Percentiles rank a stretch among this genome's conserved stretches.
These are phyloP conservation scores for Penicillium mononematosum DNA, from an alignment of 495 filamentous ascomycete genomes.

Conservation along the genomic window DNA sequence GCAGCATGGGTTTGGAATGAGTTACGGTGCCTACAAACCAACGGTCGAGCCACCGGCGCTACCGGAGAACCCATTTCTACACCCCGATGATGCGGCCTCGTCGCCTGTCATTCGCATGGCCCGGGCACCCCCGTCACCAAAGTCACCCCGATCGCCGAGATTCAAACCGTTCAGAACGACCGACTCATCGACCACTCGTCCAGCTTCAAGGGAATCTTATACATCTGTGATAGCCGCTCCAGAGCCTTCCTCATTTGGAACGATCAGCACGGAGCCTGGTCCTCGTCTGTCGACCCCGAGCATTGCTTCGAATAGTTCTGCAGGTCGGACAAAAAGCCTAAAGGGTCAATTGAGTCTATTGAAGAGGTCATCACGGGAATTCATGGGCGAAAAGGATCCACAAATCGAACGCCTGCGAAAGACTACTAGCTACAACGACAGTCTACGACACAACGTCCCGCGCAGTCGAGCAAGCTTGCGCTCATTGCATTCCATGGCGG, in stretches of 20 bases:
- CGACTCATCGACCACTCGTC: conserved; percentile 29
- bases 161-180: conserved; percentile 43
- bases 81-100: conserved; percentile 72
- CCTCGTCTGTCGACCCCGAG: conserved; percentile 41
- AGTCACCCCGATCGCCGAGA: conserved; percentile 39
- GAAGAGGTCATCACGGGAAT: conserved; percentile 41
- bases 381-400: conserved; percentile 35
- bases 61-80: conserved; percentile 47
- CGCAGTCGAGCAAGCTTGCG: conserved; percentile 44
- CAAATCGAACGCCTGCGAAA: conserved; percentile 36
- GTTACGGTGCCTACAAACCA: conserved; percentile 58
- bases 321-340: conserved; percentile 37
- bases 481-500: conserved; percentile 47
- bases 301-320: conserved; percentile 43
- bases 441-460: conserved; percentile 35
- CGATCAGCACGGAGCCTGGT: conserved; percentile 43
- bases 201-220: conserved; percentile 41
- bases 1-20: conserved; percentile 64
- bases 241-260: conserved; percentile 44
- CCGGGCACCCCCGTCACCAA: conserved; percentile 75
- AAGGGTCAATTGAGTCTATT: conserved; percentile 36
- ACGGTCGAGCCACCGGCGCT: conserved; percentile 28
- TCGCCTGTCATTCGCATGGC: conserved; percentile 83
- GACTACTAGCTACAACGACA: conserved; percentile 41
- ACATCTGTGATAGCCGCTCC: conserved; percentile 35